phyloP scores from a whole-genome alignment of 2,329 filamentous ascomycete genomes.

The Pyrenophora seminiperda region DNA sequence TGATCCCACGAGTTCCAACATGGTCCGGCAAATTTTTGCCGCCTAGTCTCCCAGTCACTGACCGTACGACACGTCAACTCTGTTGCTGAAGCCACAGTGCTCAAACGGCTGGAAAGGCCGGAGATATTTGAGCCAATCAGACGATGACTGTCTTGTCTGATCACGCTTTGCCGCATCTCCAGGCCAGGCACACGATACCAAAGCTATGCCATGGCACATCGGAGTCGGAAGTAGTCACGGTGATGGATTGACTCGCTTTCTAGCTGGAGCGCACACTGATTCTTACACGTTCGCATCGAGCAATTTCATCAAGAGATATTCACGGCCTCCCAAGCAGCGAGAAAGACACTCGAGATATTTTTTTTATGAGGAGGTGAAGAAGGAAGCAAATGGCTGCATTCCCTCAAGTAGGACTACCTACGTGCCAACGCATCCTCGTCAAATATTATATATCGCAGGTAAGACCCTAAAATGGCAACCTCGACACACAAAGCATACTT shows the following conservation, averaged over 20 bases:
- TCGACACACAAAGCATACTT: slow-evolving; percentile 70
- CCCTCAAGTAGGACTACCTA: slow-evolving; percentile 62
- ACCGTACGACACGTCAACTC: background rate
- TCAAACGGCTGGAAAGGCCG: background rate
- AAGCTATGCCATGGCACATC: slow-evolving; percentile 70
- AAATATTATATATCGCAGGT: slow-evolving; percentile 69
- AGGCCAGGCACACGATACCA: slow-evolving; percentile 56
- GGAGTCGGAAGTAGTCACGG: slow-evolving; percentile 54
- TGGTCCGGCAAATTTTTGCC: slow-evolving; percentile 2
- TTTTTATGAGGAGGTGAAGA: background rate
- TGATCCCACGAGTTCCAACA: background rate
- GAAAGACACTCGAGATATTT: background rate
- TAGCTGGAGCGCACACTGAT: slow-evolving; percentile 73
- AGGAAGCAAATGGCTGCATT: slow-evolving; percentile 10
- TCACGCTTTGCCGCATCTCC: background rate
- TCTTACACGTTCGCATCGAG: slow-evolving; percentile 50
- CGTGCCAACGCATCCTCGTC: slow-evolving; percentile 60
- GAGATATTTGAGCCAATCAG: background rate
- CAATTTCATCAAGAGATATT: slow-evolving; percentile 8
- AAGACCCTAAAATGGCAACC: slow-evolving; percentile 70
- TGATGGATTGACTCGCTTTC: slow-evolving; percentile 74
- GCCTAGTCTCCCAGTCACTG: background rate
- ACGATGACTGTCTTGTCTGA: background rate
- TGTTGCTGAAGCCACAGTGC: background rate
- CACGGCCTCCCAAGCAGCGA: background rate